Evolutionary conservation across 2,329 filamentous ascomycete genomes (phyloP), one percentile per base, ranked within the genome.

Genomic region (Capronia epimyces): DNA sequence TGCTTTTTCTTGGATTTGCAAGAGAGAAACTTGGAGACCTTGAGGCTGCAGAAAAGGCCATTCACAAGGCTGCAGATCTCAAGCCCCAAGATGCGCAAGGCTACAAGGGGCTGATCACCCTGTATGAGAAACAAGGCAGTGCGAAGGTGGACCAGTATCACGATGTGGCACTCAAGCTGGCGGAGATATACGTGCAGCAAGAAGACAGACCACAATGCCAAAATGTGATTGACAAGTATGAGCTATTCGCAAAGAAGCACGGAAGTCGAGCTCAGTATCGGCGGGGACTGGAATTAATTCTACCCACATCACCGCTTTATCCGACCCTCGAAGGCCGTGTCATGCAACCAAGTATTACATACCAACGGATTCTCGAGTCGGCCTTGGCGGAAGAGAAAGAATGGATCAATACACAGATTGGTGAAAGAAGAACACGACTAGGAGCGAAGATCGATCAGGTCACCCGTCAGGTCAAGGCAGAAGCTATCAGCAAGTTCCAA

Each of bases 1-100:
- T 87, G 58, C 78, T 97, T n/a, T 94, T 96, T 65, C 74, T 95
- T 15, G 93, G 88, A 1, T 88, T 94, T 66, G 86, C 87, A 1
- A 75, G 85, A 40, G 89, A 95, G 67, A 93, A 89, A 66, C 79
- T 85, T 55, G 80, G 81, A 53, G 79, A 82, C 54, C 70, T 78
- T 6, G 81, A 86, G 5, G 84, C 88, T 34, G 83, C 93, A 0
- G 89, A 93, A 61, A 79, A 77, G 27, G 81, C 83, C 1, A 97
- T 97, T 67, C 75, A 78, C 34, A 75, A 79, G 25, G 93, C 91
- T 1, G 80, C 86, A 4, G 74, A 76, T 16, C 73, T 88, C 55
- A 90, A 88, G 58, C 80, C 83, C 1, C 75, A 80, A 15, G 89
- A 96, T 60, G 74, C 81, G n/a, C 86, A 91, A 62, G 87, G 87